A percentile compares a stretch with the other conserved stretches of the same genome.
Conservation (phyloP, 2,329 filamentous ascomycete species). For the Aulographum hederae region DNA sequence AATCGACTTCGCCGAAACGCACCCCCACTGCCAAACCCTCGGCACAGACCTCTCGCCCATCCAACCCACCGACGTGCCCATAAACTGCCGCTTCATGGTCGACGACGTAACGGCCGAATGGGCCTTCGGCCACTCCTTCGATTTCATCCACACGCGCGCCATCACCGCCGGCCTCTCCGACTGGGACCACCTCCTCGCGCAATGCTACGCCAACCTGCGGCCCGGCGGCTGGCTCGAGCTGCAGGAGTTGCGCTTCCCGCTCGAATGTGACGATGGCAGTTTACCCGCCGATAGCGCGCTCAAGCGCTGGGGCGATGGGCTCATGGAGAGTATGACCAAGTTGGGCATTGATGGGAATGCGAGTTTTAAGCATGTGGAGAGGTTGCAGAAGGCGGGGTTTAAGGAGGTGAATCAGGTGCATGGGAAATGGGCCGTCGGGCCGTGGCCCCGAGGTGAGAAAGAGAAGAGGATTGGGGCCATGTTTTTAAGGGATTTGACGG, state of each 20-base stretch:
- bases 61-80: slow-evolving; percentile 11
- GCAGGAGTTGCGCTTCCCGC: slow-evolving; percentile 19
- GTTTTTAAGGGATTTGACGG: slow-evolving; percentile 1
- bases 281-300: not conserved
- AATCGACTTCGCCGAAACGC: slow-evolving; percentile 15
- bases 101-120: slow-evolving; percentile 12
- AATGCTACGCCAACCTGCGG: slow-evolving; percentile 26
- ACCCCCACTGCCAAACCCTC: slow-evolving; percentile 14
- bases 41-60: slow-evolving; percentile 18
- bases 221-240: slow-evolving; percentile 32
- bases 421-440: slow-evolving; percentile 9
- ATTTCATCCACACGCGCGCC: slow-evolving; percentile 37
- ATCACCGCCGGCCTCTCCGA: slow-evolving; percentile 35
- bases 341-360: slow-evolving; percentile 1
- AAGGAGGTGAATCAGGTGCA: slow-evolving; percentile 9
- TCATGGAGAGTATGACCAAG: slow-evolving; percentile 1
- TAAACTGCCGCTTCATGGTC: slow-evolving; percentile 16
- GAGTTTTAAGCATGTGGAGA: not conserved
- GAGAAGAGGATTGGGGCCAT: slow-evolving; percentile 6
- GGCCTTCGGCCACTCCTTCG: slow-evolving; percentile 25
- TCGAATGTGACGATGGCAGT: slow-evolving; percentile 7
- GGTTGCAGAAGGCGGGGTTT: slow-evolving; percentile 10
- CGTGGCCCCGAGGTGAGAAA: slow-evolving; percentile 10
- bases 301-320: not conserved
- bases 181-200: slow-evolving; percentile 30